Evolutionary conservation across 768 basidiomycete genomes (phyloP), one percentile per base, ranked within the genome.

Genomic region (Amanita jacksonii): DNA sequence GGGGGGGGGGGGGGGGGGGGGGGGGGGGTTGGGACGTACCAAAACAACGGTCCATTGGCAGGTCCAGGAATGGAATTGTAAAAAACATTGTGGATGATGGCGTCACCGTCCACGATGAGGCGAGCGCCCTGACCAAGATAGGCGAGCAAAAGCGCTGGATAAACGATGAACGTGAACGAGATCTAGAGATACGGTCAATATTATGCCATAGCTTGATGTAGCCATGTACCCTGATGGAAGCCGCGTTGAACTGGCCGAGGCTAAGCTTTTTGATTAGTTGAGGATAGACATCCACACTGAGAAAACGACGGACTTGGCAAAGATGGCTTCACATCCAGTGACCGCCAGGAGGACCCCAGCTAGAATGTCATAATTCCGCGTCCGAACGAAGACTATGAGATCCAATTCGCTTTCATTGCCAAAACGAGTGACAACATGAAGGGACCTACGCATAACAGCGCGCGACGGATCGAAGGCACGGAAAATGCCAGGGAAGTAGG

Each of bases 71-170:
- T 83, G 2, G 76, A 67, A 1, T 63, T 61, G 61, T 81, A 84
- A 56, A 85, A 84, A 2, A 82, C 59, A 49, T 79, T 78, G 0
- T 51, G 9, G 3, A 84, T 52, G 15, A 80, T 70, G 0, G 34
- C 50, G 19, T 69, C 68, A 4, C 75, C 73, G 45, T 77, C 68
- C 2, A 51, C 43, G 47, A 83, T 73, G 28, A 85, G 60, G 2
- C 72, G 66, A 8, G 82, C 76, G 10, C 82, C 82, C 59, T 85
- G 82, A 1, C 82, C 83, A 13, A 85, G 73, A 53, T 85, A 85
- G 5, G 77, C 74, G 0, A 85, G 64, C 1, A 79, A 48, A 28
- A 85, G 62, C 12, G 70, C 69, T 0, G 80, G 80, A 52, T 79
- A 83, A 1, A 75, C 77, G 41, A 78, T 61, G 8, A 43, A 49